Base-by-base conservation (phyloP, 192 early-diverging fungal species). In the Coemansia umbellata region DNA sequence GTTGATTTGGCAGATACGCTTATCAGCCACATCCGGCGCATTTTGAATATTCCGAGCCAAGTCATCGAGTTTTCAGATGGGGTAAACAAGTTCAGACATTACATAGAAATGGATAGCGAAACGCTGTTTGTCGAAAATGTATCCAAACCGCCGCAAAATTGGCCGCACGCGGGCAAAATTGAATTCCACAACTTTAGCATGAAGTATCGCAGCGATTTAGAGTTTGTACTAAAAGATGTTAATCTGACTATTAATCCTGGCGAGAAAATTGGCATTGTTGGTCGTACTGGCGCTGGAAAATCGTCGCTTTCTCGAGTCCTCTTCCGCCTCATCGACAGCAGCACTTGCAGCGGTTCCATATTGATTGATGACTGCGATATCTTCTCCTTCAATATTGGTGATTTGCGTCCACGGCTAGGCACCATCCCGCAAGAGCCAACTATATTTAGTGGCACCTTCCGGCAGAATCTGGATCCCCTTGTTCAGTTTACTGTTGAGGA, bases 391-490 rank as follows among this genome's bases (percentile, higher is more conserved):
- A 89, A 87, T 3, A 30, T 71, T 47, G 22, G 47, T 51, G 33
- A 65, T 86, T 22, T 71, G 74, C 37, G 62, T 79, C 18, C 63
- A 43, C 30, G 85, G 83, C 52, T 80, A 78, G 39, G 79, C 82
- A 58, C 82, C 74, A 41, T 79, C 71, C 88, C 89, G 28, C 89
- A 91, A 62, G 88, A 91, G 33, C 81, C 87, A 14, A 80, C 86
- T 4, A 50, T 91, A 42, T 82, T 91, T 28, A 60, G 60, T 8
- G 86, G 85, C 11, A 80, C 87, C 3, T 67, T 92, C 35, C 78
- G 92, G 8, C 75, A 78, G 23, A 94, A 94, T 60, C 62, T 94
- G 48, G 92, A 97, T 50, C 91, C 91, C 1, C 80, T 91, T 51
- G 63, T 69, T 19, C 76, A 88, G 52, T 81, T 84, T 40, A 55